These are phyloP conservation scores for Betula pendula DNA, from an alignment of 306 rosid genomes.

Conservation along the genomic window DNA sequence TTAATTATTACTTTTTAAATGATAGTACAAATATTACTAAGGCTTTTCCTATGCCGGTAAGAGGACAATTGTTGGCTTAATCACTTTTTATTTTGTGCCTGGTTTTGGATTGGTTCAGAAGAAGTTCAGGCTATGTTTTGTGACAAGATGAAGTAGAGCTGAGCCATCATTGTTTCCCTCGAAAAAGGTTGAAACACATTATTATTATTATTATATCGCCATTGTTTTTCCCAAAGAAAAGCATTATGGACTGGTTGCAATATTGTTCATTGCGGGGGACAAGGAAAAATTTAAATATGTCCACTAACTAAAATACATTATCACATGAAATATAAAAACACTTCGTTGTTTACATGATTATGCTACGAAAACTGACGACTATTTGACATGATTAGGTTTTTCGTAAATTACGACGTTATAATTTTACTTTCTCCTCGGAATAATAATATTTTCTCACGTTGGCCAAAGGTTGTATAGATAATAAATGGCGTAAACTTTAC, in stretches of 20 bases:
- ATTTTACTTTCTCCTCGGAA: background rate
- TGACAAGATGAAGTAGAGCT: background rate
- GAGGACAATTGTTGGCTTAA: no score
- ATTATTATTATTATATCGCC: no score
- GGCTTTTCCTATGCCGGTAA: no score
- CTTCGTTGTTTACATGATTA: no score
- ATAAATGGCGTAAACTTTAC: no score
- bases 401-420: slow-evolving; percentile 15
- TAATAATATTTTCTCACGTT: background rate
- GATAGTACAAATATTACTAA: no score
- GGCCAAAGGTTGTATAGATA: background rate
- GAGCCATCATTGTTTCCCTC: background rate
- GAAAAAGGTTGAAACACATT: no score
- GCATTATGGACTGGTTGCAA: slow-evolving; percentile 19
- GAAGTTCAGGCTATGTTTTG: background rate
- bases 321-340: background rate
- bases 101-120: background rate
- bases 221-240: background rate
- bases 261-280: background rate
- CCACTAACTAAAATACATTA: slow-evolving; percentile 6
- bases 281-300: slow-evolving; percentile 8
- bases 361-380: background rate
- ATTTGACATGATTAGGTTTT: slow-evolving; percentile 15
- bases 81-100: background rate
- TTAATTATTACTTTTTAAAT: no score